Conservation (phyloP, 371 early-diverging fungal species). For the Lichtheimia corymbifera region DNA sequence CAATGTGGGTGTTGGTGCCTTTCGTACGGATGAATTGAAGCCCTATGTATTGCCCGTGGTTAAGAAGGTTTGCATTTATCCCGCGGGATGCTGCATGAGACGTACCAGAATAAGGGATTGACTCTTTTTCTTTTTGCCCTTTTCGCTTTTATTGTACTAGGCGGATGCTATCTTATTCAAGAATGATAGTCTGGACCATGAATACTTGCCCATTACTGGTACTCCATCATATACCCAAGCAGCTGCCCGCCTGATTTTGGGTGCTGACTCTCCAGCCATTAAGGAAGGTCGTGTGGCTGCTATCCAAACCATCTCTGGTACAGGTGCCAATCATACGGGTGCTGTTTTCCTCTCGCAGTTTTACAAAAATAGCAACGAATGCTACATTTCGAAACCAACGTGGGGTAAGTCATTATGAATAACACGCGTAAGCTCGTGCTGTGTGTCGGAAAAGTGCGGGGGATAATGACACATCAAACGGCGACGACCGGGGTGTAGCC, state of each 20-base stretch:
- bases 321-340: slow-evolving; percentile 90
- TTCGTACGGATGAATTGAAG: slow-evolving; percentile 87
- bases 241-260: slow-evolving; percentile 80
- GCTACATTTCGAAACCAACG: slow-evolving; percentile 91
- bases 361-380: slow-evolving; percentile 65
- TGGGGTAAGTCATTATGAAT: slow-evolving; percentile 63
- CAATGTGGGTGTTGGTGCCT: slow-evolving; percentile 95
- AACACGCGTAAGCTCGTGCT: neutral
- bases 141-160: slow-evolving; percentile 37
- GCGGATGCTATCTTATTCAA: slow-evolving; percentile 76
- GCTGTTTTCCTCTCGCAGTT: slow-evolving; percentile 79
- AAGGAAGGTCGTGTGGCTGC: slow-evolving; percentile 68
- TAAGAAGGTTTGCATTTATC: slow-evolving; percentile 57
- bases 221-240: slow-evolving; percentile 76
- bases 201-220: slow-evolving; percentile 91
- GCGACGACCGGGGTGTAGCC: no score
- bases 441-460: neutral
- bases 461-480: no score
- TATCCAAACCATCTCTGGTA: slow-evolving; percentile 93
- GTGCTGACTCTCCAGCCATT: slow-evolving; percentile 76
- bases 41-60: slow-evolving; percentile 97
- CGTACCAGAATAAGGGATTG: no score
- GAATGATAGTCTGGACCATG: slow-evolving; percentile 81
- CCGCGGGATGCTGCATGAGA: neutral
- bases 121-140: neutral